phyloP scores from a whole-genome alignment of 805 yeast species.

The Saturnispora diversa region DNA sequence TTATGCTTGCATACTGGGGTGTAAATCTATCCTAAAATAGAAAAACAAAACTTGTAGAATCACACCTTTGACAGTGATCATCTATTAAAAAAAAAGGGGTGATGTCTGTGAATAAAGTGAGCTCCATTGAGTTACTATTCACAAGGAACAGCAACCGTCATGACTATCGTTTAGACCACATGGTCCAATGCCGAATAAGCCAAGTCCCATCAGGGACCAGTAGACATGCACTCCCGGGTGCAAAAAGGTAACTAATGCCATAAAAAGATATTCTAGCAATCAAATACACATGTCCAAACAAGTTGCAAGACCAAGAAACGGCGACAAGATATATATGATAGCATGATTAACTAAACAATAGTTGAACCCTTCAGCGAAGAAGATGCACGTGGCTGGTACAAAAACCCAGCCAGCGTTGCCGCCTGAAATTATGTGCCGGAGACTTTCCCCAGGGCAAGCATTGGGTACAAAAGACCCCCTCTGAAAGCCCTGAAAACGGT shows the following conservation, averaged over 20 bases:
- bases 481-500: conserved; percentile 23
- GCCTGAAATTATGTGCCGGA: conserved; percentile 24
- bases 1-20: neutral
- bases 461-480: conserved; percentile 12
- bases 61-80: conserved; percentile 20
- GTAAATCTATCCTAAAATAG: too few species aligned
- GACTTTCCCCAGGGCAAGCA: conserved; percentile 24
- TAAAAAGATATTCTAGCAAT: neutral
- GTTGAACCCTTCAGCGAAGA: neutral
- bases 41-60: conserved; percentile 8
- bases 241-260: too few species aligned
- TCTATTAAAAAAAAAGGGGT: conserved; percentile 12
- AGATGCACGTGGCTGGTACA: conserved; percentile 3
- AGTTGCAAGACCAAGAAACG: conserved; percentile 5
- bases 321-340: neutral
- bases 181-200: conserved; percentile 19
- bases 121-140: conserved; percentile 25
- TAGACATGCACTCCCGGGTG: neutral
- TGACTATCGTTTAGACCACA: conserved; percentile 19
- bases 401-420: conserved; percentile 22
- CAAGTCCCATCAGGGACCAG: conserved; percentile 10
- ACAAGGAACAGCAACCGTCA: conserved; percentile 19
- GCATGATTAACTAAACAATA: neutral
- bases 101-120: conserved; percentile 20
- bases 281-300: conserved; percentile 1